Evolutionary conservation across 805 yeast species (phyloP).

Genomic region (Pichia cephalocereana): DNA sequence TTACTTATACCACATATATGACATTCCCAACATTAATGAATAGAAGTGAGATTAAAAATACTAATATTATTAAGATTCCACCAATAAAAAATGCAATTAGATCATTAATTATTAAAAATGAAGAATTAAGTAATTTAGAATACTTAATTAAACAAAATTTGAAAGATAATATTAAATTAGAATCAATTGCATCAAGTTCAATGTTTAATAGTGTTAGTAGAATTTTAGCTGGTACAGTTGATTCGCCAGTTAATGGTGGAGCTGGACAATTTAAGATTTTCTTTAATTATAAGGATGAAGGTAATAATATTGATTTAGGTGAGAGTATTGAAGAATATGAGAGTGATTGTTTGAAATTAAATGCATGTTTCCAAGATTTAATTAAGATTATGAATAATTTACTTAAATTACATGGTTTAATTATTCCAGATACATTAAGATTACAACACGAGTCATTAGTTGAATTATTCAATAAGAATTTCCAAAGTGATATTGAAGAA

Average conservation of each 20-base stretch:
- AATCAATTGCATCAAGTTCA: slow-evolving; percentile 23
- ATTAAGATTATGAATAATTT: slow-evolving; percentile 57
- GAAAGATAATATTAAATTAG: slow-evolving; percentile 28
- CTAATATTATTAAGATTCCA: slow-evolving; percentile 48
- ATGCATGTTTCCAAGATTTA: slow-evolving; percentile 56
- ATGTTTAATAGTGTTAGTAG: slow-evolving; percentile 59
- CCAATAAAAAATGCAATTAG: slow-evolving; percentile 79
- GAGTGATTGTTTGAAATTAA: slow-evolving; percentile 24
- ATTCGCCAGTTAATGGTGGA: slow-evolving; percentile 90
- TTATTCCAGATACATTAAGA: slow-evolving; percentile 47
- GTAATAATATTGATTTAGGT: slow-evolving; percentile 7
- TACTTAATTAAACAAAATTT: slow-evolving; percentile 38
- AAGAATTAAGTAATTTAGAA: slow-evolving; percentile 64
- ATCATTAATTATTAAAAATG: slow-evolving; percentile 55
- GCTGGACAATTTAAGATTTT: slow-evolving; percentile 74
- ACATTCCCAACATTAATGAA: slow-evolving; percentile 87
- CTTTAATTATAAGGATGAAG: slow-evolving; percentile 24
- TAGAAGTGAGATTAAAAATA: slow-evolving; percentile 57
- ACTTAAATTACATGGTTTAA: slow-evolving; percentile 56
- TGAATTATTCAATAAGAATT: slow-evolving; percentile 56
- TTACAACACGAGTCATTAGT: slow-evolving; percentile 62
- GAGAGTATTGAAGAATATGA: slow-evolving; percentile 17
- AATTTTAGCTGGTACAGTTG: slow-evolving; percentile 75
- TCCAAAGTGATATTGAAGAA: slow-evolving; percentile 49
- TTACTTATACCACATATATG: slow-evolving; percentile 62